Evolutionary conservation across 1,284 basidiomycete species (phyloP).

Genomic region (Omphalotus olearius): DNA sequence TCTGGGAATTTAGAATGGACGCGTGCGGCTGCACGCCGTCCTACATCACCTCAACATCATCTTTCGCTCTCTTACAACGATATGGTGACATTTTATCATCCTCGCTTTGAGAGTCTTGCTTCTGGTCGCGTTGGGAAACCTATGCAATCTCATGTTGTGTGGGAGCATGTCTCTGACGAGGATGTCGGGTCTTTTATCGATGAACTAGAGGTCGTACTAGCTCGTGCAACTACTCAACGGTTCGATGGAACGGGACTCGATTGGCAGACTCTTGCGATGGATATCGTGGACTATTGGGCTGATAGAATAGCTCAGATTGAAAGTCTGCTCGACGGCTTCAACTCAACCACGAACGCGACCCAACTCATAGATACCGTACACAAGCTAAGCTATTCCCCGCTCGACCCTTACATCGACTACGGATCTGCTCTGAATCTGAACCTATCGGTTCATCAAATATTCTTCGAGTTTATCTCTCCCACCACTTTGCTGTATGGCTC

Average conservation of each 20-base stretch:
- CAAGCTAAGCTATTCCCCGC: slow-evolving; percentile 15
- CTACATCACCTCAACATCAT: slow-evolving; percentile 17
- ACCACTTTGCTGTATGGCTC: background rate
- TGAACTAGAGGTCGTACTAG: slow-evolving; percentile 17
- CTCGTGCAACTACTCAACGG: slow-evolving; percentile 3
- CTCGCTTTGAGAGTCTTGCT: slow-evolving; percentile 16
- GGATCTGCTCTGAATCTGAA: slow-evolving; percentile 16
- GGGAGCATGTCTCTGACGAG: slow-evolving; percentile 15
- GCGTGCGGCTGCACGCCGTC: slow-evolving; percentile 17
- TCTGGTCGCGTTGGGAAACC: slow-evolving; percentile 13
- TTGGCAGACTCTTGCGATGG: slow-evolving; percentile 15
- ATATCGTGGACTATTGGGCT: slow-evolving; percentile 18
- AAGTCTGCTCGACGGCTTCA: slow-evolving; percentile 14
- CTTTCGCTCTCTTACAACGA: slow-evolving; percentile 14
- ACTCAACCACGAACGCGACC: slow-evolving; percentile 12
- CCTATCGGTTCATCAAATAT: slow-evolving; percentile 18
- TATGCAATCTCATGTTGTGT: slow-evolving; percentile 16
- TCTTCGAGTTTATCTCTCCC: slow-evolving; percentile 13
- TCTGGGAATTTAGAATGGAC: slow-evolving; percentile 18
- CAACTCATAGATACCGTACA: slow-evolving; percentile 12
- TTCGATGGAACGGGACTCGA: slow-evolving; percentile 14
- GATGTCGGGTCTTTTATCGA: slow-evolving; percentile 16
- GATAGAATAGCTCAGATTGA: slow-evolving; percentile 18
- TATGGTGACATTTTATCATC: slow-evolving; percentile 20
- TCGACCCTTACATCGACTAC: slow-evolving; percentile 19